A percentile compares a stretch with the other conserved stretches of the same genome.
Evolutionary conservation across 805 yeast species (phyloP).

Genomic region (Metschnikowia continentalis): DNA sequence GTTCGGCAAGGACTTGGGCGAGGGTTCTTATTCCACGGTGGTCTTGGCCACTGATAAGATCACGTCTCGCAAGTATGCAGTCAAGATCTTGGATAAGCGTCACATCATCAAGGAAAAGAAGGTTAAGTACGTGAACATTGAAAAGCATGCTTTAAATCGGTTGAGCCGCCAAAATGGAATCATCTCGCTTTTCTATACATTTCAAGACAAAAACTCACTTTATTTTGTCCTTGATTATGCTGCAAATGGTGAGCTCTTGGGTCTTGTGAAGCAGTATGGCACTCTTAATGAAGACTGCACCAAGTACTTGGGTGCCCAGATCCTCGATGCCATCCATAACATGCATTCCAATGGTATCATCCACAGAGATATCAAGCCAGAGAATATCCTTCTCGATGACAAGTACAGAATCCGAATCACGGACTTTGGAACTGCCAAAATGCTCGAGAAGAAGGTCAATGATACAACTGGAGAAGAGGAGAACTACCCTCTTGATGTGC

Average conservation of each 20-base stretch:
- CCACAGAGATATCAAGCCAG: slow-evolving; percentile 83
- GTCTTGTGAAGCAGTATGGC: slow-evolving; percentile 65
- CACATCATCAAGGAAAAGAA: slow-evolving; percentile 79
- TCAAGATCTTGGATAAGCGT: slow-evolving; percentile 69
- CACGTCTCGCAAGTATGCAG: slow-evolving; percentile 61
- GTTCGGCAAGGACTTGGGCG: slow-evolving; percentile 41
- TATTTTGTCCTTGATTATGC: slow-evolving; percentile 79
- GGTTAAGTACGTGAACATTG: slow-evolving; percentile 80
- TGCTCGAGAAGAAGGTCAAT: slow-evolving; percentile 50
- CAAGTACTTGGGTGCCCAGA: slow-evolving; percentile 66
- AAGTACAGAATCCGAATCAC: slow-evolving; percentile 64
- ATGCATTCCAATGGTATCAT: slow-evolving; percentile 74
- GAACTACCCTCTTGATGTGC: slow-evolving; percentile 58
- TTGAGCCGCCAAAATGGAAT: slow-evolving; percentile 59
- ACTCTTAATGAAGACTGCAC: slow-evolving; percentile 67
- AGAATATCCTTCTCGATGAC: slow-evolving; percentile 64
- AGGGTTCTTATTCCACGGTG: slow-evolving; percentile 45
- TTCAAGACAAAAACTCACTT: slow-evolving; percentile 69
- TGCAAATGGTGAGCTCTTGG: slow-evolving; percentile 69
- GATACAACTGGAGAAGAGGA: slow-evolving; percentile 32
- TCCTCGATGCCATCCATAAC: slow-evolving; percentile 65
- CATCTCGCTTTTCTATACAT: slow-evolving; percentile 68
- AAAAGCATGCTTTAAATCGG: slow-evolving; percentile 72
- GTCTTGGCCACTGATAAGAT: slow-evolving; percentile 46
- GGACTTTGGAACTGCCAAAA: slow-evolving; percentile 81